A percentile compares a stretch with the other conserved stretches of the same genome.
phyloP scores from a whole-genome alignment of 179 eudicot genomes.

The Spergularia azorica region DNA sequence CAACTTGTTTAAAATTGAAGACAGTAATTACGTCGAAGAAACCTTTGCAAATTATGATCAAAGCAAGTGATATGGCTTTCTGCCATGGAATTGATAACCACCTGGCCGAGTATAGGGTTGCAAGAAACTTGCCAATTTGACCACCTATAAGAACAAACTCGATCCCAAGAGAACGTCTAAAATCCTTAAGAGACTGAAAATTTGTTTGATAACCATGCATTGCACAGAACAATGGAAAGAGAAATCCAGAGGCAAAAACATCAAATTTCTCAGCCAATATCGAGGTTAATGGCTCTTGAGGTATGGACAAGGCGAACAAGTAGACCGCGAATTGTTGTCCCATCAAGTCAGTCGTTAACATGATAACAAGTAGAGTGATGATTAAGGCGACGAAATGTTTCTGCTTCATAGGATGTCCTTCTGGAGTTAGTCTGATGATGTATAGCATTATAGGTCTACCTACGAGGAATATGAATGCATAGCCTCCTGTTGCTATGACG shows the following conservation, averaged over 20 bases:
- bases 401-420: not conserved
- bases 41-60: slow-evolving; percentile 30
- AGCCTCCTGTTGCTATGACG: not conserved
- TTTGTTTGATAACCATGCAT: slow-evolving; percentile 9
- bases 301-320: slow-evolving; percentile 17
- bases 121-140: slow-evolving; percentile 25
- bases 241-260: not conserved
- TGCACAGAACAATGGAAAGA: slow-evolving; percentile 23
- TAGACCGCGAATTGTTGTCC: not conserved
- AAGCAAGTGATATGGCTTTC: slow-evolving; percentile 21
- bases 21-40: slow-evolving; percentile 25
- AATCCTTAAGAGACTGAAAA: not conserved
- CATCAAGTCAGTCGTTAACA: not conserved
- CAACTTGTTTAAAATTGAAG: not conserved
- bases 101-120: slow-evolving; percentile 7
- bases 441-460: not conserved
- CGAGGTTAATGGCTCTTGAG: slow-evolving; percentile 21
- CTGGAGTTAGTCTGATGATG: not conserved
- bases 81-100: not conserved
- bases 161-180: not conserved
- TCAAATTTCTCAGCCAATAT: slow-evolving; percentile 21
- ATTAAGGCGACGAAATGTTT: not conserved
- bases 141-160: slow-evolving; percentile 8
- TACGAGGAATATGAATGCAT: not conserved
- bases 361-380: not conserved